These are phyloP conservation scores for Penicillium frequentans DNA, from an alignment of 2,329 filamentous ascomycete species.

Conservation along the genomic window DNA sequence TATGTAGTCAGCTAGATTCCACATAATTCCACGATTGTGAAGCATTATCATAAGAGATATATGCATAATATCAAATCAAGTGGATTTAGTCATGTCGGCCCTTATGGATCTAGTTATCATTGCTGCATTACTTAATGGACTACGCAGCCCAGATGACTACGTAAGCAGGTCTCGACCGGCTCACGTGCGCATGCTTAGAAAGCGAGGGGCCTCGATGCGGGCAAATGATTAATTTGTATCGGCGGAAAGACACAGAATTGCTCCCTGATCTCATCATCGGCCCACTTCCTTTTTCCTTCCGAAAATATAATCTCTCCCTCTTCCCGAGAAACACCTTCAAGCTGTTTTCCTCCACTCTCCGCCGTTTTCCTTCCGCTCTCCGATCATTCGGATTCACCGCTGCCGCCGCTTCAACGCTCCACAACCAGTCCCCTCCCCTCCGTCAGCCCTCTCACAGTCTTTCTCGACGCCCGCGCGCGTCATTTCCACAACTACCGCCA, in stretches of 20 bases:
- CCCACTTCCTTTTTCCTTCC: constrained; percentile 16
- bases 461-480: constrained; percentile 42
- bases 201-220: constrained; percentile 23
- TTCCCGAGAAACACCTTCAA: constrained; percentile 62
- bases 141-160: background rate
- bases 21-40: background rate
- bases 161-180: constrained; percentile 10
- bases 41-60: background rate
- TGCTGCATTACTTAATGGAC: too few relatives aligned
- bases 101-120: background rate
- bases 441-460: constrained; percentile 34
- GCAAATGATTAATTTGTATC: constrained; percentile 21
- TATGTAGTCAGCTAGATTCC: background rate
- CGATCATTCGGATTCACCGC: constrained; percentile 72
- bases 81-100: background rate
- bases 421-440: constrained; percentile 55
- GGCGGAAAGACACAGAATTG: constrained; percentile 10
- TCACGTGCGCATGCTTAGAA: constrained; percentile 23
- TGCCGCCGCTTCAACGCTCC: constrained; percentile 68
- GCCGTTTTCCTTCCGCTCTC: constrained; percentile 65
- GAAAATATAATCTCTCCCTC: constrained; percentile 10
- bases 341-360: constrained; percentile 85
- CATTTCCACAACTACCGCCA: constrained; percentile 38
- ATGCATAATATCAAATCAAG: background rate
- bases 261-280: constrained; percentile 17